These are phyloP conservation scores for Hymenoscyphus occultus DNA, from an alignment of 2,329 filamentous ascomycete genomes.

Conservation along the genomic window DNA sequence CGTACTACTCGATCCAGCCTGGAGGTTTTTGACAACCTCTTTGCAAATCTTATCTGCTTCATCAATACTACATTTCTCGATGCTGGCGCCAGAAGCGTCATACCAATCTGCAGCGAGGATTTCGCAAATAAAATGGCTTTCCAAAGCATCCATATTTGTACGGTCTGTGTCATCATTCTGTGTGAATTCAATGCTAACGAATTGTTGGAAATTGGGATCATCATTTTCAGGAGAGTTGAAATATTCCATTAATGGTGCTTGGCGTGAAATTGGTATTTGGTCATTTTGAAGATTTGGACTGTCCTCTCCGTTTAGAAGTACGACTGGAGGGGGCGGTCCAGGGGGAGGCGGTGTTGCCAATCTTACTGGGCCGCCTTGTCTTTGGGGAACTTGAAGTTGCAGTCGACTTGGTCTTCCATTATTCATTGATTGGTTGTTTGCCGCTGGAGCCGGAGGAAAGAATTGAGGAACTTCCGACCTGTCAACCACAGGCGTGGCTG, in stretches of 20 bases:
- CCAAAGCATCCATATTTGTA: conserved; percentile 56
- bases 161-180: conserved; percentile 36
- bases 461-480: conserved; percentile 39
- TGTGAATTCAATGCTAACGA: conserved; percentile 32
- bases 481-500: conserved; percentile 43
- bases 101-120: conserved; percentile 52
- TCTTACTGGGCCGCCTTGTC: conserved; percentile 57
- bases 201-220: conserved; percentile 27
- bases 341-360: conserved; percentile 55
- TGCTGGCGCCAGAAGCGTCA: conserved; percentile 45
- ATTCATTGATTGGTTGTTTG: conserved; percentile 21
- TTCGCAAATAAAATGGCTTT: conserved; percentile 52
- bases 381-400: conserved; percentile 61
- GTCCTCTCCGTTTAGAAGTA: conserved; percentile 48
- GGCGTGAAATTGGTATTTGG: conserved; percentile 23
- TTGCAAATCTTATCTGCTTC: conserved; percentile 55
- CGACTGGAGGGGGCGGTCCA: conserved; percentile 37
- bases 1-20: conserved; percentile 48
- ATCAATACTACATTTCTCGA: conserved; percentile 46
- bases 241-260: conserved; percentile 32
- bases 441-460: conserved; percentile 34
- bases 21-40: conserved; percentile 52
- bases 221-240: conserved; percentile 25
- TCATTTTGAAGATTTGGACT: conserved; percentile 34
- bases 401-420: conserved; percentile 43